A percentile compares a stretch with the other conserved stretches of the same genome.
phyloP scores from a whole-genome alignment of 2,329 filamentous ascomycete genomes.

The Sporothrix brunneoviolacea region DNA sequence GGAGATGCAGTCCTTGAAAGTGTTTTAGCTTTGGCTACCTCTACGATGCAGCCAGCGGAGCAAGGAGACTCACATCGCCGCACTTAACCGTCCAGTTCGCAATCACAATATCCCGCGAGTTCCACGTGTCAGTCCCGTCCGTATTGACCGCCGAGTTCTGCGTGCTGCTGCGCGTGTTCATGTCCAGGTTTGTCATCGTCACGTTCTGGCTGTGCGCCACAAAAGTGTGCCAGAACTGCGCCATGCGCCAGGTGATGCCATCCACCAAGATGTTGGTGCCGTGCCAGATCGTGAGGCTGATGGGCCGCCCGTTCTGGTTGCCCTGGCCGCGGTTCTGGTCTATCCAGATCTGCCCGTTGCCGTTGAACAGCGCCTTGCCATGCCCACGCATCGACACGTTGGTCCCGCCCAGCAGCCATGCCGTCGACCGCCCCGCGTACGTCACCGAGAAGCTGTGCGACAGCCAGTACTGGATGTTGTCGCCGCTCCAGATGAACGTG shows the following conservation, averaged over 20 bases:
- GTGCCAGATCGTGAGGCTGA: constrained; percentile 38
- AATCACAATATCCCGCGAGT: constrained; percentile 39
- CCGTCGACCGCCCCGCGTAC: constrained; percentile 43
- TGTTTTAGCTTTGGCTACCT: neutral
- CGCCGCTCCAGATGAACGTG: constrained; percentile 35
- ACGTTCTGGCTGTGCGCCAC: constrained; percentile 42
- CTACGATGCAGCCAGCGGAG: neutral
- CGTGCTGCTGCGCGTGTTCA: constrained; percentile 40
- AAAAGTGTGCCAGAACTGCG: constrained; percentile 44
- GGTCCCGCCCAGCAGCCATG: constrained; percentile 43
- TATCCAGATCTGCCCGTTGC: constrained; percentile 40
- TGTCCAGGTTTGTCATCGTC: constrained; percentile 46
- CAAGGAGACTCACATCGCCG: constrained; percentile 28
- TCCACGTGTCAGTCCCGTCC: constrained; percentile 45
- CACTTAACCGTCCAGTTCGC: constrained; percentile 39
- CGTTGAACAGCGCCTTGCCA: constrained; percentile 40
- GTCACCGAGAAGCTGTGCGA: constrained; percentile 37
- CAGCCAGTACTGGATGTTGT: constrained; percentile 42
- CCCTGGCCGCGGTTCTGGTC: constrained; percentile 34
- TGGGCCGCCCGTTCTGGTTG: constrained; percentile 39
- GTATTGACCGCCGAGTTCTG: constrained; percentile 42
- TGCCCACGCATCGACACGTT: constrained; percentile 42
- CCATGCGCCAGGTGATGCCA: constrained; percentile 37
- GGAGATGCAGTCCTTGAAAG: constrained; percentile 31
- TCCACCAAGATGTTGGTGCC: constrained; percentile 39